Evolutionary conservation across 2,329 filamentous ascomycete genomes (phyloP).

Genomic region (Orbilia blumenaviensis): DNA sequence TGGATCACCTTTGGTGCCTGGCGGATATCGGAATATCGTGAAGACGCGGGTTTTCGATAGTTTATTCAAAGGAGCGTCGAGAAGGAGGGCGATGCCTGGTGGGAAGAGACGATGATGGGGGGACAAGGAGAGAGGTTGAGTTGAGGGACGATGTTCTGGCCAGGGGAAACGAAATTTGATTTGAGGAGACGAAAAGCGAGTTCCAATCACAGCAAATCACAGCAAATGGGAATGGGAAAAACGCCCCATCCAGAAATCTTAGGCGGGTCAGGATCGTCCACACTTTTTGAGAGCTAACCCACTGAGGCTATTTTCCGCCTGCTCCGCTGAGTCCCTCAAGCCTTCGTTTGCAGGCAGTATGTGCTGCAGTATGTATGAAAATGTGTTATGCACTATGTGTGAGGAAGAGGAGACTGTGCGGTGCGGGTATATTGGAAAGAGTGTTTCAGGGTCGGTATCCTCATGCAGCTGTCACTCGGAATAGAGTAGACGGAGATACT

Average conservation of each 20-base stretch:
- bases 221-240: slow-evolving; percentile 4
- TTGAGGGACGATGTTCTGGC: slow-evolving; percentile 20
- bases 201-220: slow-evolving; percentile 16
- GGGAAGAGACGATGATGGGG: neutral
- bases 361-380: neutral
- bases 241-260: slow-evolving; percentile 18
- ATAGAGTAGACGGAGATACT: slow-evolving; percentile 31
- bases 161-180: slow-evolving; percentile 50
- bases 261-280: slow-evolving; percentile 27
- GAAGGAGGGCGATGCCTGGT: neutral
- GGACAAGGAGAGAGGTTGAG: slow-evolving; percentile 1
- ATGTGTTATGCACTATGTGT: neutral
- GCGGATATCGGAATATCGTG: slow-evolving; percentile 10
- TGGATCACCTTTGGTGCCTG: slow-evolving; percentile 13
- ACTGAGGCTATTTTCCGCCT: neutral
- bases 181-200: slow-evolving; percentile 29
- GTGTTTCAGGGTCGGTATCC: slow-evolving; percentile 23
- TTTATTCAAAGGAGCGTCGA: slow-evolving; percentile 18
- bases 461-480: slow-evolving; percentile 41
- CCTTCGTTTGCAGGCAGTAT: neutral
- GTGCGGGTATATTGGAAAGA: slow-evolving; percentile 9
- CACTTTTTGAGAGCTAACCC: slow-evolving; percentile 15
- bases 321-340: neutral
- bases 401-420: neutral
- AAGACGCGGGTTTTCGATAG: slow-evolving; percentile 15